A percentile compares a stretch with the other conserved stretches of the same genome.
Conservation (phyloP, 208 protist genomes). For the Balamuthia mandrillaris region DNA sequence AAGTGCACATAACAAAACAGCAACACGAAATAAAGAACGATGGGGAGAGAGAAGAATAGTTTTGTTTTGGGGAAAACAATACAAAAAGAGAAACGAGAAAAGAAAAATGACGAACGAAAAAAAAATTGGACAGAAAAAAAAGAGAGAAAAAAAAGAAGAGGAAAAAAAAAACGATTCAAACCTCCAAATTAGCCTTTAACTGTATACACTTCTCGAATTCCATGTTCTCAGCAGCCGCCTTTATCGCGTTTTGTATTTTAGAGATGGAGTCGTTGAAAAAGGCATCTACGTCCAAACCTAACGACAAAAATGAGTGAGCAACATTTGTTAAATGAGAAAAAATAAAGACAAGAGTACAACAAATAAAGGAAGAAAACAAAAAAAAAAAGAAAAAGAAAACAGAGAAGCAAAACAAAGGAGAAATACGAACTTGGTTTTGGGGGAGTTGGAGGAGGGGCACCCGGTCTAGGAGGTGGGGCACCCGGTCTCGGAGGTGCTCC, state of each 20-base stretch:
- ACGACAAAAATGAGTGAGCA: too few relatives aligned
- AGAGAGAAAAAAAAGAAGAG: not conserved
- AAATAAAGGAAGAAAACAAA: not conserved
- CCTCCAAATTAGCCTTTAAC: not conserved
- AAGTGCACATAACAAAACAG: not conserved
- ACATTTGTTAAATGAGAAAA: not conserved
- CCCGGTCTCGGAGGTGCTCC: not conserved
- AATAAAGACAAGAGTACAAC: too few relatives aligned
- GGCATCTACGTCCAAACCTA: not conserved
- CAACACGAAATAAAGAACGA: not conserved
- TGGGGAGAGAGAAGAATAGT: not conserved
- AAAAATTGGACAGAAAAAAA: not conserved
- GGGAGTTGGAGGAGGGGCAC: not conserved
- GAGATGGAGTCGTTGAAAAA: not conserved
- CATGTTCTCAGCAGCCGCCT: not conserved
- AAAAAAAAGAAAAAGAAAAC: not conserved
- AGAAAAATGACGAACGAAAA: not conserved
- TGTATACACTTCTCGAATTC: constrained; percentile 6
- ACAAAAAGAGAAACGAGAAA: too few relatives aligned
- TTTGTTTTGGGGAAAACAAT: too few relatives aligned
- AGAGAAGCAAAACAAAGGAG: not conserved
- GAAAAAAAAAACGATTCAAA: not conserved
- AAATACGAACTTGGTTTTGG: not conserved
- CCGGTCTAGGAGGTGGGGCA: not conserved
- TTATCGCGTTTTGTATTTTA: not conserved